Percentiles rank a stretch among this genome's conserved stretches.
Conservation (phyloP, 257 asterid species). For the Capsicum rhomboideum region DNA sequence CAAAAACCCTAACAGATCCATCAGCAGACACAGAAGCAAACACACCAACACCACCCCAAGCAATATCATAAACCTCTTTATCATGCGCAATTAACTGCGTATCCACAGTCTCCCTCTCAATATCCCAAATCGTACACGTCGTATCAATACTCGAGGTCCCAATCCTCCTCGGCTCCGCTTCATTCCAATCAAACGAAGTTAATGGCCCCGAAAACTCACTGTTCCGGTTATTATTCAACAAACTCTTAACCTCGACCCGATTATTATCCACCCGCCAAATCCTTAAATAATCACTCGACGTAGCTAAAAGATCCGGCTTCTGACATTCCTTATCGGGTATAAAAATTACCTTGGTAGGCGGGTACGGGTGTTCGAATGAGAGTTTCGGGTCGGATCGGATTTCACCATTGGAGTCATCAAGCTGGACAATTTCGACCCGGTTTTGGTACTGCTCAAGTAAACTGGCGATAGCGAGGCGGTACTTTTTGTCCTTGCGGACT, state of each 20-base stretch:
- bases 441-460: slow-evolving; percentile 76
- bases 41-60: slow-evolving; percentile 99
- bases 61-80: slow-evolving; percentile 96
- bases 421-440: slow-evolving; percentile 82
- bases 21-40: slow-evolving; percentile 95
- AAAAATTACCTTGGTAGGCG: slow-evolving; percentile 85
- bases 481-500: slow-evolving; percentile 79
- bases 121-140: slow-evolving; percentile 95
- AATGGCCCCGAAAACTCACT: slow-evolving; percentile 86
- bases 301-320: slow-evolving; percentile 83
- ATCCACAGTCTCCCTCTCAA: slow-evolving; percentile 88
- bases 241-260: slow-evolving; percentile 63
- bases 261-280: slow-evolving; percentile 63
- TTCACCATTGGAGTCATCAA: slow-evolving; percentile 79
- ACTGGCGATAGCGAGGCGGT: slow-evolving; percentile 87
- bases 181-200: slow-evolving; percentile 97
- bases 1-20: slow-evolving; percentile 96
- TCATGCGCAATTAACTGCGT: slow-evolving; percentile 96
- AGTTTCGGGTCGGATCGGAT: slow-evolving; percentile 72
- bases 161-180: slow-evolving; percentile 87
- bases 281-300: slow-evolving; percentile 86
- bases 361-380: slow-evolving; percentile 91
- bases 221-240: slow-evolving; percentile 66
- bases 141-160: slow-evolving; percentile 95
- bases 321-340: slow-evolving; percentile 91